phyloP scores from a whole-genome alignment of 805 yeast species.

The Schizosaccharomyces pombe region ASM294v3 CU329670.1:2889001-2889500 shows the following conservation, averaged over 20 bases:
- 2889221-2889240: slow-evolving; percentile 13
- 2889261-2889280: slow-evolving; percentile 47
- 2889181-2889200: slow-evolving; percentile 24
- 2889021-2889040: slow-evolving; percentile 20
- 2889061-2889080: slow-evolving; percentile 28
- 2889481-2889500: slow-evolving; percentile 51
- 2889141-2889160: slow-evolving; percentile 23
- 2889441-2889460: slow-evolving; percentile 47
- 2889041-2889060: slow-evolving; percentile 28
- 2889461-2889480: slow-evolving; percentile 68
- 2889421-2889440: slow-evolving; percentile 49
- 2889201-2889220: slow-evolving; percentile 20
- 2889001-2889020: slow-evolving; percentile 42
- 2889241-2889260: slow-evolving; percentile 22
- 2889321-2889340: slow-evolving; percentile 23
- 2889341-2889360: slow-evolving; percentile 45
- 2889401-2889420: slow-evolving; percentile 86
- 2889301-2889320: slow-evolving; percentile 37
- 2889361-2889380: slow-evolving; percentile 72
- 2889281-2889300: slow-evolving; percentile 62
- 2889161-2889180: slow-evolving; percentile 19
- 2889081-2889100: slow-evolving; percentile 37
- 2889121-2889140: slow-evolving; percentile 29
- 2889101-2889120: slow-evolving; percentile 62
- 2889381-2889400: slow-evolving; percentile 72